phyloP scores from a whole-genome alignment of 176 grass and related monocot genomes.

The Puya raimondii region DNA sequence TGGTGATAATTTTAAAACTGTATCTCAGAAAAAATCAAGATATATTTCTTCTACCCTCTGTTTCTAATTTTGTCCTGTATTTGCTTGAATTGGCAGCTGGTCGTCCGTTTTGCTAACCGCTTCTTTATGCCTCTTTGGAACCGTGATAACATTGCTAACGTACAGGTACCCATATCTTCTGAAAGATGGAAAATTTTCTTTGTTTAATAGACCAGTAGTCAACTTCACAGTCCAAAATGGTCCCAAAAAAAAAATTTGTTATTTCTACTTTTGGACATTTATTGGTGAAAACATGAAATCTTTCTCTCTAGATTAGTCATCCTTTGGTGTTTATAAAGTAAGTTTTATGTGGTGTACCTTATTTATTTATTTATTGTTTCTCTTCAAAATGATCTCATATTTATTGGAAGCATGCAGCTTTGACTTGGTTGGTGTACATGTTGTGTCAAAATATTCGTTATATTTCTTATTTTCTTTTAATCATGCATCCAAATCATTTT shows the following conservation, averaged over 20 bases:
- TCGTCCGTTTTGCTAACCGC: conserved; percentile 91
- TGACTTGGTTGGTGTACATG: neutral
- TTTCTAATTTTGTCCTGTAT: conserved; percentile 10
- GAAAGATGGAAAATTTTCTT: neutral
- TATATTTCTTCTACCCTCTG: neutral
- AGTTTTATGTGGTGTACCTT: too few relatives aligned
- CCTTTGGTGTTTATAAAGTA: neutral
- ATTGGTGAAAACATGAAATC: neutral
- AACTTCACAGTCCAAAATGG: neutral
- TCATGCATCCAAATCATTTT: neutral
- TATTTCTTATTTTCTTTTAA: neutral
- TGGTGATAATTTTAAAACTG: conserved; percentile 43
- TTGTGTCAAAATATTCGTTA: neutral
- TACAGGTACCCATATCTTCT: conserved; percentile 44
- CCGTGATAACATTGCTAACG: conserved; percentile 85
- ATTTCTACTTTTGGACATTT: neutral
- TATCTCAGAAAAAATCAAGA: neutral
- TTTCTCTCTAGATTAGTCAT: neutral
- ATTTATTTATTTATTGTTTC: too few relatives aligned
- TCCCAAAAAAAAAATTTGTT: neutral
- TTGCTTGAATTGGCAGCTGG: conserved; percentile 49
- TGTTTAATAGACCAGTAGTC: neutral
- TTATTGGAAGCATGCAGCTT: neutral
- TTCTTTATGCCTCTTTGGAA: conserved; percentile 91
- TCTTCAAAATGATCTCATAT: neutral